Conservation (phyloP, 306 rosid genomes). For the Cyclanthera cordifolia region DNA sequence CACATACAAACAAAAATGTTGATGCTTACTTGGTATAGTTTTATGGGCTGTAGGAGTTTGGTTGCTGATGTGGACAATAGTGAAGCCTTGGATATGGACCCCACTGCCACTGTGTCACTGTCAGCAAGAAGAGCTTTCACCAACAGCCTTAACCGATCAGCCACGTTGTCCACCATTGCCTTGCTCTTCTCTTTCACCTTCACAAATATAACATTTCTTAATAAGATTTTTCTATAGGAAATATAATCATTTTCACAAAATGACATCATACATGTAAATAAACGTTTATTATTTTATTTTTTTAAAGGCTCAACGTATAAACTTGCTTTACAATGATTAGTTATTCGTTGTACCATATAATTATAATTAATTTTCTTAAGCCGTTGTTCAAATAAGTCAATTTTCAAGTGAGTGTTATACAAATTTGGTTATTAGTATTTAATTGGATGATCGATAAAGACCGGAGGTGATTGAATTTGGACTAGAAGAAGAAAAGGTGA, state of each 20-base stretch:
- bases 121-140: constrained; percentile 36
- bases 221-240: not conserved
- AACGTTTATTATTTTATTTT: too few species aligned
- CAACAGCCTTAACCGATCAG: constrained; percentile 35
- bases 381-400: too few species aligned
- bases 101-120: constrained; percentile 25
- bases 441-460: too few species aligned
- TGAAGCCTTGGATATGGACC: constrained; percentile 35
- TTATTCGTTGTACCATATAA: not conserved
- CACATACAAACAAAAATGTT: not conserved
- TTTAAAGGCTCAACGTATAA: not conserved
- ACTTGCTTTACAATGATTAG: not conserved
- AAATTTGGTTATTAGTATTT: too few species aligned
- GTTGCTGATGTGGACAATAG: constrained; percentile 23
- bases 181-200: constrained; percentile 45
- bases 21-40: constrained; percentile 30
- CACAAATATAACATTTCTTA: not conserved
- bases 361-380: too few species aligned
- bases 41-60: constrained; percentile 27
- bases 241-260: not conserved
- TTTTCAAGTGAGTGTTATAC: too few species aligned
- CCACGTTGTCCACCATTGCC: constrained; percentile 32
- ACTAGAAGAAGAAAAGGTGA: too few species aligned
- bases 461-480: too few species aligned
- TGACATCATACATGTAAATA: not conserved